Base-by-base conservation (phyloP, 768 basidiomycete genomes). In the Tephrocybe sp. region DNA sequence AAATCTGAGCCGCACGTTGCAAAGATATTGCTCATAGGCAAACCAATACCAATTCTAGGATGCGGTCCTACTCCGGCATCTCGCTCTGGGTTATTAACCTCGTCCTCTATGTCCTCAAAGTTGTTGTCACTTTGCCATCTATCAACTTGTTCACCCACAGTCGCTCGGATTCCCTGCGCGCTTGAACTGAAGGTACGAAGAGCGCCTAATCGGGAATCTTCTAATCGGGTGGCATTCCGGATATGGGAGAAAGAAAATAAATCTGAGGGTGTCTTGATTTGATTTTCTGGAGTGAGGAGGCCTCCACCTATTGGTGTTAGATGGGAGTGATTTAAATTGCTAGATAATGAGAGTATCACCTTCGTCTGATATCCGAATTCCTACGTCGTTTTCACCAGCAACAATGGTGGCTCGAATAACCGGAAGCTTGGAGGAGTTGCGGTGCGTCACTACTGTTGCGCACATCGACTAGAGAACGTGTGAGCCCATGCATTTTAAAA, bases 11-110 rank as follows among this genome's bases (percentile, higher is more conserved):
- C 80, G 50, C 57, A 89, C 79, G 84, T 91, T 50, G 91, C 83
- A 65, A 83, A 92, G 29, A 93, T 91, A 59, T 90, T 86, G 63
- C 91, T 89, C 89, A 93, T 90, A 0, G 91, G 89, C 16, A 93
- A 67, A 4, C 91, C 91, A 38, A 93, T 84, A 2, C 91, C 91
- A 48, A 92, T 86, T 36, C 78, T 74, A 38, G 78, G 77, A 63
- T 85, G 86, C 6, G 70, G 70, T 24, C 73, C 76, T 30, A 77
- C 71, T 3, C 73, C 73, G 9, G 69, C 73, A 31, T 70, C 69
- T 21, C 67, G 66, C 47, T 78, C 77, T 21, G 71, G 71, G 53
- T 72, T 68, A 24, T 66, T 49, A 25, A 55, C 47, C 39, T 57
- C 59, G 23, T 56, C 56, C 25, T 63, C 49, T n/a, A n/a, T n/a